A percentile compares a stretch with the other conserved stretches of the same genome.
These are phyloP conservation scores for Aureobasidium mangrovei DNA, from an alignment of 2,329 filamentous ascomycete genomes.

Conservation along the genomic window DNA sequence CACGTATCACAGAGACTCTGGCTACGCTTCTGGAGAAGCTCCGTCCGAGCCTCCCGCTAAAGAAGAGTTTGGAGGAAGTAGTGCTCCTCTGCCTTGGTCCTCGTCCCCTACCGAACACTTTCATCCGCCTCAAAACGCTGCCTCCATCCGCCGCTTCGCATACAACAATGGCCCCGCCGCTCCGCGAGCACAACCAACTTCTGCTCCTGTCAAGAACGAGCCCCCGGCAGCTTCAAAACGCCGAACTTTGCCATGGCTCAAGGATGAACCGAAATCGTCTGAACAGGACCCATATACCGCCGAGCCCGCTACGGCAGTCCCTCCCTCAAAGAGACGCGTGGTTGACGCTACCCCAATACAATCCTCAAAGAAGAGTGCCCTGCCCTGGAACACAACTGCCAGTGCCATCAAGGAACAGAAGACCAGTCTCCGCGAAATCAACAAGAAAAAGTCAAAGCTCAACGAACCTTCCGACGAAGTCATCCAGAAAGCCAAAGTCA, in stretches of 20 bases:
- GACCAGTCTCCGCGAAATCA: conserved; percentile 59
- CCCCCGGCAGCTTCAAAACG: conserved; percentile 45
- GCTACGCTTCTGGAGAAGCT: conserved; percentile 19
- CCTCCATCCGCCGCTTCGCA: conserved; percentile 16
- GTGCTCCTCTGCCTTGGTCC: conserved; percentile 62
- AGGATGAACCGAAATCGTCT: conserved; percentile 26
- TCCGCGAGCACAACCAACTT: neutral
- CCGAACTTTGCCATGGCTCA: conserved; percentile 54
- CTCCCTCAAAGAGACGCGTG: conserved; percentile 1
- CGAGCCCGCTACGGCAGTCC: conserved; percentile 16
- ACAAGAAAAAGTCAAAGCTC: conserved; percentile 44
- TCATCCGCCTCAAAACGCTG: conserved; percentile 24
- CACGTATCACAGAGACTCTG: conserved; percentile 17
- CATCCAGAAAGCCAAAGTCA: conserved; percentile 37
- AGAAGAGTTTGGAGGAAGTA: conserved; percentile 38
- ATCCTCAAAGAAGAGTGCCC: conserved; percentile 20
- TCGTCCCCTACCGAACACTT: conserved; percentile 35
- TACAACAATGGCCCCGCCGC: conserved; percentile 7
- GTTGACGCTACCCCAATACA: conserved; percentile 3
- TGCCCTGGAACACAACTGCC: conserved; percentile 63
- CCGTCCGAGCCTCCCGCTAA: neutral
- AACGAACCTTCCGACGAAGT: conserved; percentile 38
- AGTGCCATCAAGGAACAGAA: conserved; percentile 71
- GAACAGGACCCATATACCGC: conserved; percentile 3
- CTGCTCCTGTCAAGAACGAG: conserved; percentile 18